Base-by-base conservation (phyloP, 2,329 filamentous ascomycete species). In the Penicillium griseofulvum region DNA sequence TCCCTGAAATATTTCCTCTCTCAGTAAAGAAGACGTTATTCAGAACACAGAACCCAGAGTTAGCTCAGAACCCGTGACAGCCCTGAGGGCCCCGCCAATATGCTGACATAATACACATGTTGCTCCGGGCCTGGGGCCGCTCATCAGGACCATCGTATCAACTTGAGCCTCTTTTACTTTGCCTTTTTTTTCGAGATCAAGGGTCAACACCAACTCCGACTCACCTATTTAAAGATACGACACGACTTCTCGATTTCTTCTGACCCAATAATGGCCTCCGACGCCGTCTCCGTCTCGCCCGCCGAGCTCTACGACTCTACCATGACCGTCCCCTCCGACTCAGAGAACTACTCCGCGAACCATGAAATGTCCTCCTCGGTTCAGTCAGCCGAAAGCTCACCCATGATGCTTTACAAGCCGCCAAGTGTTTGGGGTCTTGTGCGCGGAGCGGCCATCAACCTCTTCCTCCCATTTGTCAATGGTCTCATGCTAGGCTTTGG, bases 401-500 rank as follows among this genome's bases (percentile, higher is more conserved):
- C 74, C 28, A 55, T 77, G 60, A 68, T 77, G 55, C 83, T 97
- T 44, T 99, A 97, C 81, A 86, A 86, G 62, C 91, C 92, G 4
- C 92, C 94, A 2, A 95, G 91, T 0, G 68, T 95, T 42, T 96
- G 90, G 90, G 86, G 89, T 10, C 74, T 99, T 59, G 63, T 97
- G 52, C 86, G 93, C 52, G 91, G 94, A 36, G 90, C 91, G 16
- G 91, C 92, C 6, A 99, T 99, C 76, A 99, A 99, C 73, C 80
- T 99, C n/a, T 68, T 99, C 1, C 77, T 99, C 19, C 94, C 94
- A 0, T 99, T 99, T 68, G 85, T 99, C 69, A 99, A 99, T 76
- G 94, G 94, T 44, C 84, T 99, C 80, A 99, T 99, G 94, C 78
- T 99, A 68, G 94, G 94, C 2, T 97, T 99, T 69, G 94, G 94